Evolutionary conservation across 768 basidiomycete species (phyloP).

Genomic region (Amyloporia xantha): DNA sequence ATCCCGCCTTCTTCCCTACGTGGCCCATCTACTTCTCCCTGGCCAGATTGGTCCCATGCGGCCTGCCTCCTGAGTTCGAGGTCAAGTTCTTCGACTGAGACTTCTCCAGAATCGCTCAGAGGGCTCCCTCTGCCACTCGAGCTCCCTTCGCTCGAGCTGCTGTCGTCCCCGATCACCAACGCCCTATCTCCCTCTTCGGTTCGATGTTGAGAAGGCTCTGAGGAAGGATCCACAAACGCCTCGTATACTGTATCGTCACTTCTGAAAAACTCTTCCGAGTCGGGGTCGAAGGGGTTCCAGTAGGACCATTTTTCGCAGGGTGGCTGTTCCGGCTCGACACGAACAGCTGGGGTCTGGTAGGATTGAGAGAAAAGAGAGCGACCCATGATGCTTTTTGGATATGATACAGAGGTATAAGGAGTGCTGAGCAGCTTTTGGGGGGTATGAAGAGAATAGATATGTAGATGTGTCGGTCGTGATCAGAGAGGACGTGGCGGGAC

Average conservation of each 20-base stretch:
- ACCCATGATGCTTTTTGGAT: conserved; percentile 13
- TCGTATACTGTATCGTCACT: conserved; percentile 55
- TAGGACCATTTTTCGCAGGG: conserved; percentile 55
- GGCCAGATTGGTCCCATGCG: conserved; percentile 2
- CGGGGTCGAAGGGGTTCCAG: conserved; percentile 68
- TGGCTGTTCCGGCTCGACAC: conserved; percentile 17
- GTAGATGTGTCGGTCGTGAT: background rate
- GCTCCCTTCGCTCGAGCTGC: conserved; percentile 34
- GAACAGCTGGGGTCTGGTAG: conserved; percentile 14
- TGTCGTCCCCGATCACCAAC: conserved; percentile 15
- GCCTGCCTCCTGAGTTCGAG: background rate
- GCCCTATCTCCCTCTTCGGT: conserved; percentile 1
- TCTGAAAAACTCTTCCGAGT: conserved; percentile 71
- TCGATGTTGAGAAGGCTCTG: conserved; percentile 6
- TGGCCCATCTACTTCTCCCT: conserved; percentile 1
- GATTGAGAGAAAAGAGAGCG: conserved; percentile 16
- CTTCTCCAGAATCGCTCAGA: conserved; percentile 40
- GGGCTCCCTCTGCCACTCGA: conserved; percentile 44
- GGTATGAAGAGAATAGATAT: conserved; percentile 8
- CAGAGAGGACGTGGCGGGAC: background rate
- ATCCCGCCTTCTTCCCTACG: background rate
- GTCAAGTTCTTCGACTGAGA: conserved; percentile 20
- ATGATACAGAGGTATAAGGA: conserved; percentile 12
- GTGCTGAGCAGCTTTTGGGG: conserved; percentile 15
- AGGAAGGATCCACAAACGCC: conserved; percentile 43